A percentile compares a stretch with the other conserved stretches of the same genome.
Conservation (phyloP, 2,329 filamentous ascomycete genomes). For the Talaromyces piceae region DNA sequence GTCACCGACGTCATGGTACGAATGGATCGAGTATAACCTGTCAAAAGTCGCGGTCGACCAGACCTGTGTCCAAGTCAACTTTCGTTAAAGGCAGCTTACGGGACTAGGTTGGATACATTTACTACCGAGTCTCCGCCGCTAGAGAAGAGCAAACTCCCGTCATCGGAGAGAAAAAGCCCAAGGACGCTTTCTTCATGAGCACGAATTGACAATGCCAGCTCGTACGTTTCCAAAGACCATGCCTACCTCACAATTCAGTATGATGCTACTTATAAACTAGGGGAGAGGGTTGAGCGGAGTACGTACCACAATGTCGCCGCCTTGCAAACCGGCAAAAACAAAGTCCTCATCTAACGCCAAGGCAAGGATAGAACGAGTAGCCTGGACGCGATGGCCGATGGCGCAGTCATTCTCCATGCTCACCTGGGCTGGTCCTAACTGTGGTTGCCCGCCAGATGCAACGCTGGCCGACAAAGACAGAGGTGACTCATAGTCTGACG, state of each 20-base stretch:
- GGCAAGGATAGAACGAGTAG: constrained; percentile 51
- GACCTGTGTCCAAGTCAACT: constrained; percentile 40
- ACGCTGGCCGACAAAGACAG: constrained; percentile 27
- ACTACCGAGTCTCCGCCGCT: constrained; percentile 89
- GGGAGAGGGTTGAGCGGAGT: too few species aligned
- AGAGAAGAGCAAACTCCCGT: constrained; percentile 74
- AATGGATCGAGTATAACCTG: constrained; percentile 82
- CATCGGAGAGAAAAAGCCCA: constrained; percentile 69
- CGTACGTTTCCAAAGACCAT: constrained; percentile 84
- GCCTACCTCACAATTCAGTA: constrained; percentile 36
- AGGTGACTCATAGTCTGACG: constrained; percentile 30
- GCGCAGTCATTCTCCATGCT: constrained; percentile 26
- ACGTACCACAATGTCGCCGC: constrained; percentile 74
- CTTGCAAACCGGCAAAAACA: constrained; percentile 88
- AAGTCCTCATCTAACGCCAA: constrained; percentile 71
- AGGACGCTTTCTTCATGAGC: constrained; percentile 90
- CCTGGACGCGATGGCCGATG: constrained; percentile 36
- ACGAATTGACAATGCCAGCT: constrained; percentile 68
- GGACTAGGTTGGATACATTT: constrained; percentile 51
- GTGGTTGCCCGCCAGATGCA: background rate
- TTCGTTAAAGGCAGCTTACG: background rate
- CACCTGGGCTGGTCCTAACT: constrained; percentile 6
- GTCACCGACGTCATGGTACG: constrained; percentile 88
- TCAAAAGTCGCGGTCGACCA: constrained; percentile 75
- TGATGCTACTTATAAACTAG: background rate